These are phyloP conservation scores for Wickerhamiella musiphila DNA, from an alignment of 805 yeast species.

Conservation along the genomic window DNA sequence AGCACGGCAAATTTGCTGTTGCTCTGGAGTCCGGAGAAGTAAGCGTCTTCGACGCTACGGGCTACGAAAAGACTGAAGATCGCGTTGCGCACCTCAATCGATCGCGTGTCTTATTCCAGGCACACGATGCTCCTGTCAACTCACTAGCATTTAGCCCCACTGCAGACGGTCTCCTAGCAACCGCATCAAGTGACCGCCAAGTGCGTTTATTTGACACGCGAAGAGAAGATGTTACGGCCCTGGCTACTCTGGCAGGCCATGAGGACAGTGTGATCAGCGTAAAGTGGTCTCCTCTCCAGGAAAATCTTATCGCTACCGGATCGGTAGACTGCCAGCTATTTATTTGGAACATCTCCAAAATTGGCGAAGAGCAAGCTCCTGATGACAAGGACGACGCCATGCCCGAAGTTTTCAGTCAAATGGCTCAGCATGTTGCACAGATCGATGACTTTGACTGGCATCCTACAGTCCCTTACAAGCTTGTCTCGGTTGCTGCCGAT, in stretches of 20 bases:
- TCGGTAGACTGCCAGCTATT: slow-evolving; percentile 65
- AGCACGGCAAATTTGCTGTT: slow-evolving; percentile 39
- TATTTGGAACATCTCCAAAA: slow-evolving; percentile 61
- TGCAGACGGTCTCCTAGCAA: slow-evolving; percentile 37
- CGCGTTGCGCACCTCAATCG: background rate
- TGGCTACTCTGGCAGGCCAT: slow-evolving; percentile 58
- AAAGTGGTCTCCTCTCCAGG: slow-evolving; percentile 63
- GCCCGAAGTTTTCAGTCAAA: slow-evolving; percentile 79
- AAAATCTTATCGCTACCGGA: slow-evolving; percentile 47
- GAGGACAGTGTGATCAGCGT: slow-evolving; percentile 51
- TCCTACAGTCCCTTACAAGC: slow-evolving; percentile 35
- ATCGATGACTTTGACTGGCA: slow-evolving; percentile 52
- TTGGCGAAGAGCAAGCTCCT: slow-evolving; percentile 71
- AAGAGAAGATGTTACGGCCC: slow-evolving; percentile 36
- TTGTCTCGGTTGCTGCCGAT: slow-evolving; percentile 57
- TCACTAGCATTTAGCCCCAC: slow-evolving; percentile 50
- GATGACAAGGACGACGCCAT: slow-evolving; percentile 87
- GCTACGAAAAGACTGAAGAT: too few relatives aligned
- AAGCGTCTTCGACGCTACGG: slow-evolving; percentile 43
- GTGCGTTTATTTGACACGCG: slow-evolving; percentile 60
- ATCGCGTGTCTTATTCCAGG: slow-evolving; percentile 19
- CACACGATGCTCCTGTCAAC: slow-evolving; percentile 45
- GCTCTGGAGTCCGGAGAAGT: slow-evolving; percentile 52
- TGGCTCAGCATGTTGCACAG: slow-evolving; percentile 60
- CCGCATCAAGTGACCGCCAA: slow-evolving; percentile 56